These are phyloP conservation scores for Vigna radiata DNA, from an alignment of 306 rosid genomes.

Conservation along the genomic window DNA sequence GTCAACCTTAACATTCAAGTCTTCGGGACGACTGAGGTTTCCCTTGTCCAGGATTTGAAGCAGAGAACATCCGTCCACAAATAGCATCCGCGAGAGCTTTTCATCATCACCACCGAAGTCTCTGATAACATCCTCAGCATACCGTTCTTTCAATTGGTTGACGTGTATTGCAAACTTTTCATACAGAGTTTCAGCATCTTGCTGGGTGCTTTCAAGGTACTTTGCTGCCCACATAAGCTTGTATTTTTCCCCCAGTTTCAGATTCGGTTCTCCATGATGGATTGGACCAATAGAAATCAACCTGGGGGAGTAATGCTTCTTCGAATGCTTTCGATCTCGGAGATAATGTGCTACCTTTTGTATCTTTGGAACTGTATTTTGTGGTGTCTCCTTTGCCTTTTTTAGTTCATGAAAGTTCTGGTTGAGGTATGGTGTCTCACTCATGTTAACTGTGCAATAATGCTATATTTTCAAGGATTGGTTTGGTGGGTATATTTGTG, in stretches of 20 bases:
- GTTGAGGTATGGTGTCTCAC: neutral
- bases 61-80: constrained; percentile 39
- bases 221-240: constrained; percentile 21
- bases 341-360: constrained; percentile 10
- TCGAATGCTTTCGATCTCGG: neutral
- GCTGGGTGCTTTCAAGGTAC: neutral
- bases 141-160: neutral
- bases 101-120: neutral
- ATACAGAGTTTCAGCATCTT: neutral
- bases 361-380: neutral
- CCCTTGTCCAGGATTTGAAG: constrained; percentile 12
- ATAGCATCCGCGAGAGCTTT: neutral
- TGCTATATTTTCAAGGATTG: neutral
- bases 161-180: neutral
- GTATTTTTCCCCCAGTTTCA: constrained; percentile 24
- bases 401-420: neutral
- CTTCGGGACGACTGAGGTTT: neutral
- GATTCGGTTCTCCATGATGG: neutral
- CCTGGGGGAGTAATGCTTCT: neutral
- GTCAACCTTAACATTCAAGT: constrained; percentile 12
- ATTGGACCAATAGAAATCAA: constrained; percentile 36
- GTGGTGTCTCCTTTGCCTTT: neutral
- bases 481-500: neutral
- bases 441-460: constrained; percentile 6
- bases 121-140: neutral